Base-by-base conservation (phyloP, 2,329 filamentous ascomycete genomes). In the Aspergillus cejpii region DNA sequence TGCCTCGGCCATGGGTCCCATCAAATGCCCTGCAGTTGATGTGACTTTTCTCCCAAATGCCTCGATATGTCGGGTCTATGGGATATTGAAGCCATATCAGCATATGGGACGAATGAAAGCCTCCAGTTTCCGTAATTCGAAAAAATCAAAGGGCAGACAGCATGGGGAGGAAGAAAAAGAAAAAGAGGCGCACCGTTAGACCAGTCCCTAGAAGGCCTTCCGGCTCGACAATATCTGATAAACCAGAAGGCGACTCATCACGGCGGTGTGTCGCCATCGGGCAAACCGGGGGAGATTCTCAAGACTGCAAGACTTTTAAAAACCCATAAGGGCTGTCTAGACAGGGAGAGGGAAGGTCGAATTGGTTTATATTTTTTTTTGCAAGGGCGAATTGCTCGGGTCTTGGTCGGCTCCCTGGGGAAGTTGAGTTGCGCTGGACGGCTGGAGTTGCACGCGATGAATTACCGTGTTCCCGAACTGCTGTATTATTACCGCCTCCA, bases 31-130 rank as follows among this genome's bases (percentile, higher is more conserved):
- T 45, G 92, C 92, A 15, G 92, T 97, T 21, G 88, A 88, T 23
- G 90, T 92, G 51, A 97, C 89, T 71, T 96, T 98, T 63, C 91
- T 83, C 55, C 89, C 82, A 69, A 98, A 96, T 44, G 87, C 86
- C 71, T 96, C 90, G 58, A 97, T 74, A 53, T 92, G 87, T 59
- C 88, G 85, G 44, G 87, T 82, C 89, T 95, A 56, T n/a, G 41
- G 29, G 33, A 39, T 36, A 43, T 20, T 27, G 23, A 14, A 38
- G 34, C 26, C 37, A 41, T 24, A 51, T 57, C 48, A 56, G 45
- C 50, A 33, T 34, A 34, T 17, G 17, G 1, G 15, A 15, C 6
- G 5, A 8, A 12, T 15, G 10, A 19, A 2, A 7, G 14, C 8
- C 23, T 24, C 23, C 8, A 24, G 4, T 5, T 24, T 24, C 31